These are phyloP conservation scores for Ampelomyces quisqualis DNA, from an alignment of 2,329 filamentous ascomycete genomes.

Conservation along the genomic window DNA sequence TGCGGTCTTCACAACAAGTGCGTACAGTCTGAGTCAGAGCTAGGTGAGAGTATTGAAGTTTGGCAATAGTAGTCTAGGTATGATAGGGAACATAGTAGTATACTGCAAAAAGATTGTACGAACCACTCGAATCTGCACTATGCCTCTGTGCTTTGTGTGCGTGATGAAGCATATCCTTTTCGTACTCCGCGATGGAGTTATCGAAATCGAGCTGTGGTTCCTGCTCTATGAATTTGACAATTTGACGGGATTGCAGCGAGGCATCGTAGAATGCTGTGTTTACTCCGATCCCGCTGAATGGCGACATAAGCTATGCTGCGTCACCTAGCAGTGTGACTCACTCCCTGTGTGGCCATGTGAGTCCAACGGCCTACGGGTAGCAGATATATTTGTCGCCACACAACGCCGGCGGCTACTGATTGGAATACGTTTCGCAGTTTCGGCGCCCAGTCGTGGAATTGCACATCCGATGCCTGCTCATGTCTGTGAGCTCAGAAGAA, in stretches of 20 bases:
- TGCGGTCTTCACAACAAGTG: slow-evolving; percentile 48
- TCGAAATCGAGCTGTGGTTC: slow-evolving; percentile 22
- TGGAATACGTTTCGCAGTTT: slow-evolving; percentile 29
- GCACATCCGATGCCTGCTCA: slow-evolving; percentile 19
- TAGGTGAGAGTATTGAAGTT: slow-evolving; percentile 7
- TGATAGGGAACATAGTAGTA: background rate
- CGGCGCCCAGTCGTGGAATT: slow-evolving; percentile 36
- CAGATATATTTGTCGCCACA: slow-evolving; percentile 41
- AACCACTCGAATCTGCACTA: slow-evolving; percentile 47
- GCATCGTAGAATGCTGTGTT: slow-evolving; percentile 43
- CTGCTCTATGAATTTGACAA: slow-evolving; percentile 26
- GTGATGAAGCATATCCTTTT: slow-evolving; percentile 43
- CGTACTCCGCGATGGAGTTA: slow-evolving; percentile 32
- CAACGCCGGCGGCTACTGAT: slow-evolving; percentile 17
- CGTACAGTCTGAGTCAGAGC: slow-evolving; percentile 40
- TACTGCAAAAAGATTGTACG: slow-evolving; percentile 23
- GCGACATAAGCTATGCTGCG: slow-evolving; percentile 46
- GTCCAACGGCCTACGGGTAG: slow-evolving; percentile 46
- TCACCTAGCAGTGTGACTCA: slow-evolving; percentile 47
- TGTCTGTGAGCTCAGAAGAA: slow-evolving; percentile 21
- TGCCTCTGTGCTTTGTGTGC: slow-evolving; percentile 37
- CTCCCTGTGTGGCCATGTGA: slow-evolving; percentile 38
- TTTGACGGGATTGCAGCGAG: slow-evolving; percentile 38
- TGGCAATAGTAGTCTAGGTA: background rate
- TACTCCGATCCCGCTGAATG: slow-evolving; percentile 43